Evolutionary conservation across 139 green algal genomes (phyloP).

Genomic region (Coelastrella sp.): DNA sequence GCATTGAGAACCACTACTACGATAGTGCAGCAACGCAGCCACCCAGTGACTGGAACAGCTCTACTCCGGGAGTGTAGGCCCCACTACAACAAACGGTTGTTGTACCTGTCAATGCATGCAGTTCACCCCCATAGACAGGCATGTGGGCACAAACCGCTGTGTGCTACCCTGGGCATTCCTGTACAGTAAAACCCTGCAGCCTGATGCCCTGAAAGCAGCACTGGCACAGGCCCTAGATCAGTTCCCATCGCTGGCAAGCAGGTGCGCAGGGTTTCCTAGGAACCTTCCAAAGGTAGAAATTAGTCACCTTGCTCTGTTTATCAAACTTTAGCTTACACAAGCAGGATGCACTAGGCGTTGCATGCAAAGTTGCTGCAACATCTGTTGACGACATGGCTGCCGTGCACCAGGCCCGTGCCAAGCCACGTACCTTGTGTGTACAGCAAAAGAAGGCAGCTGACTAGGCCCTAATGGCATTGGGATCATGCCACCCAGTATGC

Average conservation of each 20-base stretch:
- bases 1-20: no score
- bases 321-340: not conserved
- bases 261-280: not conserved
- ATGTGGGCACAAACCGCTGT: constrained; percentile 20
- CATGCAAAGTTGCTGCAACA: no score
- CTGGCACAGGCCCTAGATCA: not conserved
- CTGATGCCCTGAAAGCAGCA: not conserved
- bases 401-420: no score
- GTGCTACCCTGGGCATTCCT: constrained; percentile 40
- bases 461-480: no score
- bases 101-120: not conserved
- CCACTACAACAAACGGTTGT: not conserved
- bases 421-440: no score
- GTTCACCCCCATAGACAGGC: constrained; percentile 24
- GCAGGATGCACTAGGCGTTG: not conserved
- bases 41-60: not conserved
- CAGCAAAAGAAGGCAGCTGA: no score
- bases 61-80: not conserved
- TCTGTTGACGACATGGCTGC: no score
- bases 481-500: no score
- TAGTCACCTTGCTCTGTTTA: no score
- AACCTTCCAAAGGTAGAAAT: no score
- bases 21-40: no score
- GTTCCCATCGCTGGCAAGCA: constrained; percentile 6
- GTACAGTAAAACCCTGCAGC: not conserved